Evolutionary conservation across 352 stramenopile species (phyloP).

Genomic region (Phytophthora pluvialis): DNA sequence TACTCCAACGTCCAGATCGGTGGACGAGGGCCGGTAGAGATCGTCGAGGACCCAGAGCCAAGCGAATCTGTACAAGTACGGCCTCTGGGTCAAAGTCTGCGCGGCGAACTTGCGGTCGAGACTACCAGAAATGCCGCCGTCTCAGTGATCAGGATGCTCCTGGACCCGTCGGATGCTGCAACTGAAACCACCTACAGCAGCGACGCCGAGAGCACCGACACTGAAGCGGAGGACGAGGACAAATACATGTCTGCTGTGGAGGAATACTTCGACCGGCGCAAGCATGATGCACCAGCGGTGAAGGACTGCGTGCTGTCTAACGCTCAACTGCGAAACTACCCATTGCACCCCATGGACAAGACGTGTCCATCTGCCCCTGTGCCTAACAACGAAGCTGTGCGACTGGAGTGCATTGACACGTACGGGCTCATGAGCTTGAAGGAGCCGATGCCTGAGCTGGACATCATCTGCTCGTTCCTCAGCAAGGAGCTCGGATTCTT

Average conservation of each 20-base stretch:
- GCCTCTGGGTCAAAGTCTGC: constrained; percentile 28
- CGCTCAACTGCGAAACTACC: constrained; percentile 43
- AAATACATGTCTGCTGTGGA: constrained; percentile 44
- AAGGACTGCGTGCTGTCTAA: constrained; percentile 52
- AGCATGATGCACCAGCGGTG: constrained; percentile 23
- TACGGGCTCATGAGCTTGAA: constrained; percentile 51
- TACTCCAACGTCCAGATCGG: constrained; percentile 42
- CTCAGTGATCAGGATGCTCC: constrained; percentile 47
- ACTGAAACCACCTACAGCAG: constrained; percentile 12
- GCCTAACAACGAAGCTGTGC: constrained; percentile 49
- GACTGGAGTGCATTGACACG: constrained; percentile 46
- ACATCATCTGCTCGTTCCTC: constrained; percentile 66
- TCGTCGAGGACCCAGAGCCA: constrained; percentile 36
- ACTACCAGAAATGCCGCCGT: constrained; percentile 39
- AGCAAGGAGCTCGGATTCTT: constrained; percentile 58
- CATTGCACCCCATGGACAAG: constrained; percentile 35
- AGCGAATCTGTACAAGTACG: neutral
- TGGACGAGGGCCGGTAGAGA: constrained; percentile 19
- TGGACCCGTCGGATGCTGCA: constrained; percentile 4
- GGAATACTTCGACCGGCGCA: constrained; percentile 41
- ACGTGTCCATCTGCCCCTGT: constrained; percentile 33
- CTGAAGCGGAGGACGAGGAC: constrained; percentile 15
- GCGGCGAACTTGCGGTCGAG: constrained; percentile 29
- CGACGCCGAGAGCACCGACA: constrained; percentile 8
- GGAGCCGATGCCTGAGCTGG: constrained; percentile 47